These are phyloP conservation scores for Adansonia digitata DNA, from an alignment of 345 rosid species.

Conservation along the genomic window DNA sequence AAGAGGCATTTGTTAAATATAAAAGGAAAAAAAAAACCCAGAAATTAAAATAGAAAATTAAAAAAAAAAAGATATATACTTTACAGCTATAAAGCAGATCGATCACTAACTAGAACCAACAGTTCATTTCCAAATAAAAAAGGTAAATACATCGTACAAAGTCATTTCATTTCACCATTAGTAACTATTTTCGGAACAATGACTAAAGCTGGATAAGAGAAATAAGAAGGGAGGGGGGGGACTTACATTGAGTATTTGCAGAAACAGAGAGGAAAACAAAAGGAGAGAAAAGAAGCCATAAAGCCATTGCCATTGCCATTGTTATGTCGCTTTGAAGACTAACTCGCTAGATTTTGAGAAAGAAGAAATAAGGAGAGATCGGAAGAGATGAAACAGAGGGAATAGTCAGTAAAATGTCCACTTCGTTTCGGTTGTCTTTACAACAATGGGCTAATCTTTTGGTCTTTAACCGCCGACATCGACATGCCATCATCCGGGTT, in stretches of 20 bases:
- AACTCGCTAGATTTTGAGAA: background rate
- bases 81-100: constrained; percentile 19
- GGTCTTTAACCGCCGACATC: background rate
- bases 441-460: background rate
- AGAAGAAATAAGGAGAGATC: constrained; percentile 1
- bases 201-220: background rate
- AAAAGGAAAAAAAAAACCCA: background rate
- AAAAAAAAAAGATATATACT: background rate
- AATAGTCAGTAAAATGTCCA: constrained; percentile 16
- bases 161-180: background rate
- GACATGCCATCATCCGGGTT: constrained; percentile 22
- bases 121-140: background rate
- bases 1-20: constrained; percentile 1
- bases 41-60: background rate
- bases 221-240: background rate
- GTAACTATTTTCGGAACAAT: background rate
- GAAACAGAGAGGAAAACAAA: constrained; percentile 32
- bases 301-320: constrained; percentile 20
- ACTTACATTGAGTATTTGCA: constrained; percentile 37
- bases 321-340: background rate
- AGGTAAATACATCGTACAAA: background rate
- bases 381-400: constrained; percentile 13
- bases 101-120: background rate
- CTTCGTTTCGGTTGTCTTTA: constrained; percentile 20
- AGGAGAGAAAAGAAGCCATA: constrained; percentile 19